Evolutionary conservation across 1,139 yeast genomes (phyloP), one percentile per base, ranked within the genome.

Genomic region (Kazachstania sp.): DNA sequence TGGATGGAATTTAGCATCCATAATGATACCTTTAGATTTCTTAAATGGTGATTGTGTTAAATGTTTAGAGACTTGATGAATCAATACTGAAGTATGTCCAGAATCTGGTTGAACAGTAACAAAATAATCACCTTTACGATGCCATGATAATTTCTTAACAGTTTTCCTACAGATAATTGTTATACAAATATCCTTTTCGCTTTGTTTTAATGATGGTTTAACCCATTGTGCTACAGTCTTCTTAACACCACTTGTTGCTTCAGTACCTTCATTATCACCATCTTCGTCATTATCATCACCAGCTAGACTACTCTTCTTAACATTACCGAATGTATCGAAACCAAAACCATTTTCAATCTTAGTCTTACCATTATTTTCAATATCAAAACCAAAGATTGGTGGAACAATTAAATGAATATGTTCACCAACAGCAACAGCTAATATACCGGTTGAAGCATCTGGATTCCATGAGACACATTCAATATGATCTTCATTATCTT

Each of bases 1-100:
- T 26, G 99, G 98, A 69, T 92, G 99, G 79, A 92, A 92, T 68
- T 84, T 85, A 54, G 96, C 97, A 65, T 87, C 95, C 82, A 88
- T 88, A 41, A 90, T 83, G 53, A 90, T 83, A 54, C 99, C 99
- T 72, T 86, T 86, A 36, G 95, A 79, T 68, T 87, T 87, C 58
- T 81, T 78, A 77, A 92, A 92, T 53, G 99, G 99, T 16, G 96
- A 86, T 71, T 92, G 99, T n/a, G 97, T 84, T 52, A 84, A 75
- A 71, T 92, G 98, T 68, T 88, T 88, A 5, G 97, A 86, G 45
- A 92, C 71, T 71, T 92, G 97, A 69, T 92, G 99, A 55, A 92
- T 87, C 50, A 94, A 74, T 39, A 92, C 96, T 4, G 97, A 83
- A 6, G 94, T 78, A 63, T 87, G 83, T 51, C 86, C 87, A 47